phyloP scores from a whole-genome alignment of 257 asterid species.

The Lycium ferocissimum region DNA sequence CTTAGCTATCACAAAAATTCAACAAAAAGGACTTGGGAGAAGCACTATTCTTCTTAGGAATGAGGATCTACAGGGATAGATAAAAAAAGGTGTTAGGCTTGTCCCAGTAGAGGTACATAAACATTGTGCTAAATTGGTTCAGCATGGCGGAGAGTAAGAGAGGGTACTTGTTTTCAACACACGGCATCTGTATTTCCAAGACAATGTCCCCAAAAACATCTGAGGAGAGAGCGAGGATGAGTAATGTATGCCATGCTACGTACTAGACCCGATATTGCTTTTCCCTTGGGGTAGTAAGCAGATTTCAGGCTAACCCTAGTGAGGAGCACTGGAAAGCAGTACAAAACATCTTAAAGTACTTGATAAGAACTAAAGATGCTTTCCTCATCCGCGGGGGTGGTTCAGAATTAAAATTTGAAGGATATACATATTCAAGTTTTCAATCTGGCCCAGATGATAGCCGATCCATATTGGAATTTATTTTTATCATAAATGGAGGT shows the following conservation, averaged over 20 bases:
- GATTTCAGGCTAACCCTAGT: background rate
- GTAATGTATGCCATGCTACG: background rate
- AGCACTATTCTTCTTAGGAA: background rate
- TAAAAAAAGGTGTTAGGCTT: background rate
- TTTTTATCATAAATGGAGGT: too few relatives aligned
- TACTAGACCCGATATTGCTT: background rate
- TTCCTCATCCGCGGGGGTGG: background rate
- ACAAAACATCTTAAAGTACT: background rate
- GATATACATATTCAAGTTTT: background rate
- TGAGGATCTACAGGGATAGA: conserved; percentile 13
- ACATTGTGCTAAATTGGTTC: background rate
- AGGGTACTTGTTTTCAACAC: background rate
- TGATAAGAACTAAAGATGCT: background rate
- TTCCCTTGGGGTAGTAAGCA: background rate
- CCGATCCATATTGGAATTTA: background rate
- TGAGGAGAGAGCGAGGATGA: background rate
- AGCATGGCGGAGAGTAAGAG: background rate
- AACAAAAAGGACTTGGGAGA: background rate
- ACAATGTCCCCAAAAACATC: background rate
- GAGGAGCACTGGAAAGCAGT: background rate
- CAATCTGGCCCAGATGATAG: background rate
- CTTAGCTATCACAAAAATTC: background rate
- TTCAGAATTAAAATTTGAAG: too few relatives aligned
- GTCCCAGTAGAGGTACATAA: background rate
- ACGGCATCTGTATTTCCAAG: background rate